Evolutionary conservation across 306 rosid species (phyloP), one percentile per base, ranked within the genome.

Genomic region (Glycine tomentella): DNA sequence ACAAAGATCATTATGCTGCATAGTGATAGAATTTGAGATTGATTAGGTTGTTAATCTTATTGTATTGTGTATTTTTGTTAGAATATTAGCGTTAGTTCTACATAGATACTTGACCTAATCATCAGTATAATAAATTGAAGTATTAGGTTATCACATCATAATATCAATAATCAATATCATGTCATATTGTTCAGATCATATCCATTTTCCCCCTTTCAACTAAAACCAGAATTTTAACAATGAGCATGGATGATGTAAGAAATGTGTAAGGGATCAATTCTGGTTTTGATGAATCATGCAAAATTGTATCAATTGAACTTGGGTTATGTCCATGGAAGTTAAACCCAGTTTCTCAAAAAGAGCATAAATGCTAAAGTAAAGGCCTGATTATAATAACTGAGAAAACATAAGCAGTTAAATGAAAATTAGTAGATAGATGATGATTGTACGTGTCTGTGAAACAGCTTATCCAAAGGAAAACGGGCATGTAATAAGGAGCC

Each of bases 1-100:
- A 75, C 38, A 46, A 48, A 38, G 11, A 65, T 68, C 72, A 46
- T 8, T 68, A 55, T 68, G 81, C 81, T 13, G 85, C 33, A 5
- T 7, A 17, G 56, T 57, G 16, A 40, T 38, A 74, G 36, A 56
- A 40, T 74, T 6, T 56, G 14, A 56, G 67, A 53, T 36, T 56
- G 45, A 44, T 74, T 36, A 17, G 62, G 64, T 34, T 72, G 16
- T 53, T 72, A 34, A 14, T 74, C 33, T 16, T 38, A 16, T 73
- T 10, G 36, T 55, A 11, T 56, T 2, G 4, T 15, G 3, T 34
- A 34, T 34, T 34, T 55, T 53, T 74, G 75, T 57, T 20, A 44
- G 69, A 74, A 74, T 44, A 58, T 57, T 45, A 58, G 20, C 69
- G 44, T 20, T 36, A 34, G 20, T 64, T 51, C 44, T 34, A 34